Conservation (phyloP, 2,329 filamentous ascomycete species). For the Geosmithia flava region DNA sequence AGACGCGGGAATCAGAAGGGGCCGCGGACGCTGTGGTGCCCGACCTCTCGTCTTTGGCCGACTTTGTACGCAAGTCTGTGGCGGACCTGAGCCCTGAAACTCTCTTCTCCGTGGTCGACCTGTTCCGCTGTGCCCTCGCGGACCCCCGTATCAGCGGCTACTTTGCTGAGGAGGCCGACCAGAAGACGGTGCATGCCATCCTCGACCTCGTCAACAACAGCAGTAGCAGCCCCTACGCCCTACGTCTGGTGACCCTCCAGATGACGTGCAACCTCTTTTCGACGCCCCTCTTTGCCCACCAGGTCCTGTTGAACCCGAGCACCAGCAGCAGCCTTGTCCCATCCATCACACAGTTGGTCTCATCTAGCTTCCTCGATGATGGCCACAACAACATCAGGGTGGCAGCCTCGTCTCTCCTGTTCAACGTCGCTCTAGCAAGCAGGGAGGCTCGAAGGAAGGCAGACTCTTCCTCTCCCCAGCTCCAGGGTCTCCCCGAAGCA, state of each 20-base stretch:
- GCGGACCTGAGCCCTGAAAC: slow-evolving; percentile 45
- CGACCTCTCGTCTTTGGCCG: slow-evolving; percentile 51
- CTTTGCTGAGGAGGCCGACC: slow-evolving; percentile 63
- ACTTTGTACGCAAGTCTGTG: slow-evolving; percentile 45
- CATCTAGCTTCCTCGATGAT: slow-evolving; percentile 67
- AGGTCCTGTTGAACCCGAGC: slow-evolving; percentile 37
- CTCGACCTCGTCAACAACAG: slow-evolving; percentile 43
- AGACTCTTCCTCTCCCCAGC: background rate
- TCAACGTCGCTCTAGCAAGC: slow-evolving; percentile 66
- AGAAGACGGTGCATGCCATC: slow-evolving; percentile 50
- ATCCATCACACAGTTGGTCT: slow-evolving; percentile 56
- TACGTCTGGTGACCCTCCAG: slow-evolving; percentile 74
- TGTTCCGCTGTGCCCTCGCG: slow-evolving; percentile 64
- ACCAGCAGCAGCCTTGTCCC: slow-evolving; percentile 29
- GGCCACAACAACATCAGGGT: slow-evolving; percentile 64
- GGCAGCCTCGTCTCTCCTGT: slow-evolving; percentile 70
- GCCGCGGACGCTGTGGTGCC: slow-evolving; percentile 59
- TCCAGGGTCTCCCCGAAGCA: slow-evolving; percentile 48
- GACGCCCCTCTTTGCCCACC: slow-evolving; percentile 55
- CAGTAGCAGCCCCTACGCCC: slow-evolving; percentile 58
- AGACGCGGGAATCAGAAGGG: slow-evolving; percentile 42
- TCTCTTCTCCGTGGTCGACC: slow-evolving; percentile 75
- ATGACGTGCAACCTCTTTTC: slow-evolving; percentile 77
- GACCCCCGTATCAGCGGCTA: slow-evolving; percentile 72
- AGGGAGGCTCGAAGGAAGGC: slow-evolving; percentile 37